Base-by-base conservation (phyloP, 1,139 yeast genomes). In the Suhomyces chickasaworum region DNA sequence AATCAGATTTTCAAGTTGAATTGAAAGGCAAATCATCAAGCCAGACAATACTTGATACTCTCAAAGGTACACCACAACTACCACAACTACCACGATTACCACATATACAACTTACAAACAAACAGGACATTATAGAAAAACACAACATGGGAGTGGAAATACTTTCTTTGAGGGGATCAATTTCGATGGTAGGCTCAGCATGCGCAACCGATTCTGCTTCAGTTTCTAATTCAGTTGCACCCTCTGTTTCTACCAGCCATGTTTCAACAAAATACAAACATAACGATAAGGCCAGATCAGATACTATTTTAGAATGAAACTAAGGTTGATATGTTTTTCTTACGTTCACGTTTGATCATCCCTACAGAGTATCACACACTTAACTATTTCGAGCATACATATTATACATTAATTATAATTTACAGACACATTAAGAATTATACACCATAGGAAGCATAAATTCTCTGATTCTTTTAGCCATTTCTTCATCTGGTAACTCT, bases 361-460 rank as follows among this genome's bases (percentile, higher is more conserved):
- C 12, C 29, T 10, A 25, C 4, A 10, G 10, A 25, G 29, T 12
- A 29, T 29, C 7, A 13, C 32, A 9, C 17, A n/a, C 10, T 15
- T n/a, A 25, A 10, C 18, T 6, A 2, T 27, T 20, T 18, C 33
- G 12, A 27, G 33, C 27, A 23, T 25, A 16, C 21, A 23, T 12
- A 36, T 15, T 36, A 36, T 36, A 22, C 30, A 37, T 29, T 29
- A 15, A 29, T 13, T 29, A 6, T 29, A 29, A 29, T 29, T 13
- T 29, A 29, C 32, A 18, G 18, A 27, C 25, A 15, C 10, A 6
- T 38, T 41, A 53, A 35, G 60, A 49, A 46, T 54, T 60, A 47
- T 57, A 66, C 1, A 64, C 65, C 68, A 71, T 64, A 1, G 77
- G 77, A 13, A 71, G 54, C 66, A 71, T 69, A 49, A 67, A 71